Conservation (phyloP, 2,329 filamentous ascomycete species). For the Cladosporium phlei region DNA sequence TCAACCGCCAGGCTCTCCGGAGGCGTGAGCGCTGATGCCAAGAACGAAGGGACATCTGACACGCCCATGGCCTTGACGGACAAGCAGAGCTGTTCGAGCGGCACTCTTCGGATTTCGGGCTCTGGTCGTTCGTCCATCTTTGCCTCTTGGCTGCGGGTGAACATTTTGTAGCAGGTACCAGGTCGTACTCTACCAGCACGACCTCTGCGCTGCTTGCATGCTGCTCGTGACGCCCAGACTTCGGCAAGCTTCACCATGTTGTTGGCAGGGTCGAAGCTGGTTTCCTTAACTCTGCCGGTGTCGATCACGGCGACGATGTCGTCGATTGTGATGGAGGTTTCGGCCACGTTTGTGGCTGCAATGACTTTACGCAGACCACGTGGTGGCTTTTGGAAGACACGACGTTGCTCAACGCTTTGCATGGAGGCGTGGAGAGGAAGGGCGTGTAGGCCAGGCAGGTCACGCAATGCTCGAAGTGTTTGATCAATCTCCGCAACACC, state of each 20-base stretch:
- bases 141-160: constrained; percentile 75
- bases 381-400: constrained; percentile 75
- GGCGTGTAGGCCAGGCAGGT: constrained; percentile 65
- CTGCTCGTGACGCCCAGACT: constrained; percentile 89
- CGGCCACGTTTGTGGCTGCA: constrained; percentile 92
- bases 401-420: constrained; percentile 79
- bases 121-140: constrained; percentile 86
- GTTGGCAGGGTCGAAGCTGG: constrained; percentile 82
- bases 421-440: constrained; percentile 89
- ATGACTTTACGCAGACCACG: constrained; percentile 83
- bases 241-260: constrained; percentile 94
- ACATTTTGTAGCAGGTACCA: constrained; percentile 92
- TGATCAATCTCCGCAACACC: constrained; percentile 88
- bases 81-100: constrained; percentile 87
- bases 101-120: constrained; percentile 88
- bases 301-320: constrained; percentile 96
- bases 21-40: constrained; percentile 82
- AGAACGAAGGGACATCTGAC: constrained; percentile 71
- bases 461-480: constrained; percentile 63
- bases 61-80: constrained; percentile 95
- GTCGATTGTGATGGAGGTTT: constrained; percentile 97
- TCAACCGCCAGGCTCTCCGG: constrained; percentile 81
- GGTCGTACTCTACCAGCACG: constrained; percentile 89
- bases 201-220: constrained; percentile 89
- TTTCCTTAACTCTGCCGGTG: constrained; percentile 92